phyloP scores from a whole-genome alignment of 2,329 filamentous ascomycete species.

The Colletotrichum gigasporum region DNA sequence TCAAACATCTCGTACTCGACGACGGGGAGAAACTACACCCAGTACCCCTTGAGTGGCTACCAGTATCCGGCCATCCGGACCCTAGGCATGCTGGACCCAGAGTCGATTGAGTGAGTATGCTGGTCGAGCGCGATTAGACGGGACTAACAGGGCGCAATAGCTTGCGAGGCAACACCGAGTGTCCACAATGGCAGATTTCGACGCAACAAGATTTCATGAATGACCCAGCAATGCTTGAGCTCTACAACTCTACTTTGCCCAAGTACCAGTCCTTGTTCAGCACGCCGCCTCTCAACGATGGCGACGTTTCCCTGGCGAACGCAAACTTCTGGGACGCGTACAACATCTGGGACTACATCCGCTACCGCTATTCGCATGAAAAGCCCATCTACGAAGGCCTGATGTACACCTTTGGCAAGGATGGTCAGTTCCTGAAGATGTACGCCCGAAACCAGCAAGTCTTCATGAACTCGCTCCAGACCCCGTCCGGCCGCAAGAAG shows the following conservation, averaged over 20 bases:
- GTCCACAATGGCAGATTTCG: slow-evolving; percentile 47
- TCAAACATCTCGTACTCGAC: slow-evolving; percentile 31
- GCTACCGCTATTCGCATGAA: slow-evolving; percentile 64
- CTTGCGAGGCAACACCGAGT: slow-evolving; percentile 50
- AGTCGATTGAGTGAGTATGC: slow-evolving; percentile 54
- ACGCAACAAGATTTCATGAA: slow-evolving; percentile 36
- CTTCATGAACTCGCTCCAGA: slow-evolving; percentile 61
- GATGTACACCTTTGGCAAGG: slow-evolving; percentile 38
- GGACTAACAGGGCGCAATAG: slow-evolving; percentile 36
- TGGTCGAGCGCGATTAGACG: too few relatives aligned
- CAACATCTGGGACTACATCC: slow-evolving; percentile 63
- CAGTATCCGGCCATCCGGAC: slow-evolving; percentile 78
- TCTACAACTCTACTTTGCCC: slow-evolving; percentile 40
- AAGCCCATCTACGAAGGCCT: slow-evolving; percentile 51
- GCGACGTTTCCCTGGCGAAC: slow-evolving; percentile 43
- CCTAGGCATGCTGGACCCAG: slow-evolving; percentile 54
- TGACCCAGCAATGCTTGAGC: slow-evolving; percentile 36
- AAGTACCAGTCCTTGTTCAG: slow-evolving; percentile 57
- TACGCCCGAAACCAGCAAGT: slow-evolving; percentile 77
- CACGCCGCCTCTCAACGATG: slow-evolving; percentile 44
- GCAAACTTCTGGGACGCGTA: slow-evolving; percentile 61
- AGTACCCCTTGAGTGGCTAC: slow-evolving; percentile 79
- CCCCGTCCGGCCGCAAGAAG: slow-evolving; percentile 59
- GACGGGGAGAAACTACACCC: slow-evolving; percentile 64
- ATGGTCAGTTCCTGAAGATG: slow-evolving; percentile 62